These are phyloP conservation scores for Xylaria arbuscula DNA, from an alignment of 2,329 filamentous ascomycete genomes.

Conservation along the genomic window DNA sequence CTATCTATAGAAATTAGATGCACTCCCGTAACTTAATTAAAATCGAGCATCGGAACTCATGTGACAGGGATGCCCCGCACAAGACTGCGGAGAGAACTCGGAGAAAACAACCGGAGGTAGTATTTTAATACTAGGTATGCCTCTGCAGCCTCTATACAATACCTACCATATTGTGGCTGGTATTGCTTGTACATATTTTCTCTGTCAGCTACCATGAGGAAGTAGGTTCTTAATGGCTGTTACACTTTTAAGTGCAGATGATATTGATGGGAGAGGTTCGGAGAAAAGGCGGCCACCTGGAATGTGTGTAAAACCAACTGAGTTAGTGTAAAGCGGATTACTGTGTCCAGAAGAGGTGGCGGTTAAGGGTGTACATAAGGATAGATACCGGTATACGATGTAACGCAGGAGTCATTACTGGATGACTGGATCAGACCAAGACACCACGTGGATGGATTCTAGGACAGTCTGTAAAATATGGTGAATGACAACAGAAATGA, in stretches of 20 bases:
- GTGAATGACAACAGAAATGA: constrained; percentile 7
- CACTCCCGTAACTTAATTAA: background rate
- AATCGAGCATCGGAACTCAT: background rate
- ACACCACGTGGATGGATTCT: constrained; percentile 29
- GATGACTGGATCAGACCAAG: constrained; percentile 13
- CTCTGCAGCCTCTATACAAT: background rate
- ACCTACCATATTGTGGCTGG: background rate
- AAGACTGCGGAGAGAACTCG: constrained; percentile 12
- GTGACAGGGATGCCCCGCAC: constrained; percentile 46
- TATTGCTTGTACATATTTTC: no score
- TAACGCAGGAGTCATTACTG: background rate
- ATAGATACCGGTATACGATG: background rate
- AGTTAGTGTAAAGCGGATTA: background rate
- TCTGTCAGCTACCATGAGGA: no score
- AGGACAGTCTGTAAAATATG: background rate
- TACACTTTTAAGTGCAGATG: background rate
- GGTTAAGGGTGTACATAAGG: background rate
- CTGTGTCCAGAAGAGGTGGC: constrained; percentile 3
- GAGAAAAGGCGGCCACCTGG: no score
- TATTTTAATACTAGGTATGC: background rate
- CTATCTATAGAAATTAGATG: background rate
- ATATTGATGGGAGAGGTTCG: background rate
- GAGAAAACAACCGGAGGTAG: background rate
- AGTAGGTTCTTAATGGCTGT: no score
- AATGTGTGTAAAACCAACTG: background rate